These are phyloP conservation scores for Gracilariopsis chorda DNA, from an alignment of 23 red algal species.

Conservation along the genomic window DNA sequence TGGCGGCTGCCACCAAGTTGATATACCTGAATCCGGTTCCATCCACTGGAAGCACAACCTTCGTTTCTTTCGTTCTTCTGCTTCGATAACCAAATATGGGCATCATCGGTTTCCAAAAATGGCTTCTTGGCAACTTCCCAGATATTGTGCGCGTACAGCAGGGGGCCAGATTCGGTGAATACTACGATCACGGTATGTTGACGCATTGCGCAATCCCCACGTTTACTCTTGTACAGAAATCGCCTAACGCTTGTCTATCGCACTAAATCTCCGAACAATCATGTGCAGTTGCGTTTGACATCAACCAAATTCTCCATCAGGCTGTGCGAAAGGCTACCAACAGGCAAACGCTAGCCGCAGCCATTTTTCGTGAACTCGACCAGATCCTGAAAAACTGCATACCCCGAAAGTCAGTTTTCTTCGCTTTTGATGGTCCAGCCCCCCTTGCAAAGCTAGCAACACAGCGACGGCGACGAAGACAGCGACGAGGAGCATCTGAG, in stretches of 20 bases:
- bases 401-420: slow-evolving; percentile 80
- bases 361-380: slow-evolving; percentile 75
- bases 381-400: slow-evolving; percentile 45
- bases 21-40: no score
- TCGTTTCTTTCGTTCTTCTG: no score
- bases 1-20: no score
- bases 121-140: slow-evolving; percentile 73
- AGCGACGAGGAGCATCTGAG: slow-evolving; percentile 1
- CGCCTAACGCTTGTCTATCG: background rate
- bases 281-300: slow-evolving; percentile 68
- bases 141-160: slow-evolving; percentile 44
- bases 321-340: slow-evolving; percentile 31
- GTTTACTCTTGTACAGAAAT: background rate
- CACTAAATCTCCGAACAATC: background rate
- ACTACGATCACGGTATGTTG: slow-evolving; percentile 48
- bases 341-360: slow-evolving; percentile 4
- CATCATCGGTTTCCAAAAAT: slow-evolving; percentile 79
- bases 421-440: slow-evolving; percentile 94
- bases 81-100: no score
- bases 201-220: no score
- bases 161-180: background rate
- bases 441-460: slow-evolving; percentile 90
- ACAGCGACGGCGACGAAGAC: slow-evolving; percentile 78
- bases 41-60: no score
- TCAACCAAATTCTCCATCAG: slow-evolving; percentile 78